Base-by-base conservation (phyloP, 2,329 filamentous ascomycete species). In the Claviceps purpurea region DNA sequence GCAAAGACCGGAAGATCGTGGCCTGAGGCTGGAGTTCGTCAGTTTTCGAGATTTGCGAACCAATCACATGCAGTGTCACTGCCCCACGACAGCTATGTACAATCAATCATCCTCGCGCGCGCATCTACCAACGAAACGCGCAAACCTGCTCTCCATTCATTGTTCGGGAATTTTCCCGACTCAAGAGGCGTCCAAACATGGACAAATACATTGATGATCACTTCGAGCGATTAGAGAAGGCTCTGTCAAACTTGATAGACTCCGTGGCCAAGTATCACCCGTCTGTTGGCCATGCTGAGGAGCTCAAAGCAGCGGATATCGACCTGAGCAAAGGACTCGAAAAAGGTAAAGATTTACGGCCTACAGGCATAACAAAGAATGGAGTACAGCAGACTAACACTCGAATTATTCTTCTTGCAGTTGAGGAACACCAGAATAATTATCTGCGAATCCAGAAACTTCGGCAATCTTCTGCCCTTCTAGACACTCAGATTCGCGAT, bases 241-340 rank as follows among this genome's bases (percentile, higher is more conserved):
- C 81, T 1, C 72, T 94, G 20, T 76, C 78, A 13, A 80, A 73
- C 30, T 73, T 94, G 38, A 83, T 89, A 59, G 85, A 89, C 64
- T 90, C 87, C 0, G 85, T 94, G 56, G 77, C 86, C 5, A 86
- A 88, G 57, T 91, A 90, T 68, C 88, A 89, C 61, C 87, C 88
- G 0, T 87, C 84, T 6, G 71, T 78, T 4, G 68, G 74, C 39
- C 79, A 83, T 26, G 85, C 84, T 5, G 72, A 78, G 52, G 84
- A 89, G 56, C 79, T 94, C 10, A 72, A 85, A 18, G 72, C 74
- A 7, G 87, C 87, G 24, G 86, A 94, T 62, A 72, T 75, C 43
- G 79, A 84, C 54, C 75, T 94, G 45, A 77, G 73, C 58, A 71
- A 75, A 56, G 81, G 84, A 4, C 72, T 94, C 2, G 75, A 82